A percentile compares a stretch with the other conserved stretches of the same genome.
phyloP scores from a whole-genome alignment of 1,284 basidiomycete genomes.

The Mycosarcoma maydis region DNA sequence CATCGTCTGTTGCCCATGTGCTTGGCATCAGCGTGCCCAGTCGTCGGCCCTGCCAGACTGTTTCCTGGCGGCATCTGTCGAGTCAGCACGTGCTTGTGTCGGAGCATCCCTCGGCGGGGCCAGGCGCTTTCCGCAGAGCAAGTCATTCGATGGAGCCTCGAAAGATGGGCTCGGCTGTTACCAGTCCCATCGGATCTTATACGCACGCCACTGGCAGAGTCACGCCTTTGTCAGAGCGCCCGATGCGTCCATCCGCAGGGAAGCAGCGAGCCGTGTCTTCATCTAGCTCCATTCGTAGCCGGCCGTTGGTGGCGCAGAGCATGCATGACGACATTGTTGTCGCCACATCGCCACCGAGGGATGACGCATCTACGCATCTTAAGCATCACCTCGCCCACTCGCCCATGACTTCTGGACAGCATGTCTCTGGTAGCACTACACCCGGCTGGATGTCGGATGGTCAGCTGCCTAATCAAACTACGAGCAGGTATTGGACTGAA shows the following conservation, averaged over 20 bases:
- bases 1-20: not conserved
- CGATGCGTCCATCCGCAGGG: slow-evolving; percentile 6
- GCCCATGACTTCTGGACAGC: slow-evolving; percentile 5
- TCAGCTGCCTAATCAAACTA: slow-evolving; percentile 8
- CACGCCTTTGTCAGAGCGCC: slow-evolving; percentile 1
- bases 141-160: slow-evolving; percentile 30
- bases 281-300: slow-evolving; percentile 18
- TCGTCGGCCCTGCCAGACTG: slow-evolving; percentile 8
- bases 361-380: slow-evolving; percentile 21
- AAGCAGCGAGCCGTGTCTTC: slow-evolving; percentile 34
- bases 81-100: slow-evolving; percentile 9
- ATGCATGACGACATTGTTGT: slow-evolving; percentile 20
- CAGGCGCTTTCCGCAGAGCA: slow-evolving; percentile 6
- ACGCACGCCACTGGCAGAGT: not conserved
- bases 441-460: slow-evolving; percentile 33
- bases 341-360: slow-evolving; percentile 36
- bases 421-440: slow-evolving; percentile 17
- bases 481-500: slow-evolving; percentile 42
- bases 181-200: slow-evolving; percentile 35
- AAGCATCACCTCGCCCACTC: slow-evolving; percentile 30
- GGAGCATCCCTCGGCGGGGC: not conserved
- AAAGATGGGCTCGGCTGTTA: slow-evolving; percentile 9
- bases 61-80: slow-evolving; percentile 30
- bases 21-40: slow-evolving; percentile 28
- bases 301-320: slow-evolving; percentile 16